Base-by-base conservation (phyloP, 2,329 filamentous ascomycete species). In the Colletotrichum sojae region DNA sequence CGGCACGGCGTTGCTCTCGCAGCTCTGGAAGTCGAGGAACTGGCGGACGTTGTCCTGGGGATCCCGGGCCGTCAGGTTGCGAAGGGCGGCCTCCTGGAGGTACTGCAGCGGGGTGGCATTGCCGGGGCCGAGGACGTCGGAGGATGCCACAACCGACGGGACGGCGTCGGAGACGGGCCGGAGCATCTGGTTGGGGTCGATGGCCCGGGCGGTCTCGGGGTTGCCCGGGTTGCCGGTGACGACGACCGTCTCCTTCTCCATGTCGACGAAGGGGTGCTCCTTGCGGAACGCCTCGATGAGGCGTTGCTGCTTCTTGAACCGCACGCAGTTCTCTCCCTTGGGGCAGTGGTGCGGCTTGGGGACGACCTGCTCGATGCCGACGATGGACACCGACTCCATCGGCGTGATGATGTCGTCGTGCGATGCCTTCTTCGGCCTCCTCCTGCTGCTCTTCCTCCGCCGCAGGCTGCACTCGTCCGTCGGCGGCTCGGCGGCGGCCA, bases 31-130 rank as follows among this genome's bases (percentile, higher is more conserved):
- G 76, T 89, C 89, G 61, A 98, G 87, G 81, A 97, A 98, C 73
- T 97, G 94, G 76, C 93, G 91, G 43, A 98, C 94, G 74, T 95
- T 97, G 81, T 98, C 95, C 79, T 97, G 95, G 6, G 95, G 93
- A 76, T 98, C 94, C 61, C 92, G 88, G 18, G 85, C 84, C 76
- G 92, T 87, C 39, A 97, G 78, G 71, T 86, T 89, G 67, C 90
- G 89, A 16, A 97, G 89, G 49, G 86, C 87, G 56, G 91, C 89
- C 78, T 94, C 91, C 74, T 94, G 91, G 45, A 98, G 87, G 71
- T 90, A 89, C 67, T 88, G 86, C 69, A 95, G 85, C 25, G 90
- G 85, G 22, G 91, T 86, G 13, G 90, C 78, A 54, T 78, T 81
- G 43, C 88, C 88, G 6, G 93, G 91, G 2, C 94, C 95, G 71